Evolutionary conservation across 495 filamentous ascomycete genomes (phyloP), one percentile per base, ranked within the genome.

Genomic region (Penicillium bovifimosum): DNA sequence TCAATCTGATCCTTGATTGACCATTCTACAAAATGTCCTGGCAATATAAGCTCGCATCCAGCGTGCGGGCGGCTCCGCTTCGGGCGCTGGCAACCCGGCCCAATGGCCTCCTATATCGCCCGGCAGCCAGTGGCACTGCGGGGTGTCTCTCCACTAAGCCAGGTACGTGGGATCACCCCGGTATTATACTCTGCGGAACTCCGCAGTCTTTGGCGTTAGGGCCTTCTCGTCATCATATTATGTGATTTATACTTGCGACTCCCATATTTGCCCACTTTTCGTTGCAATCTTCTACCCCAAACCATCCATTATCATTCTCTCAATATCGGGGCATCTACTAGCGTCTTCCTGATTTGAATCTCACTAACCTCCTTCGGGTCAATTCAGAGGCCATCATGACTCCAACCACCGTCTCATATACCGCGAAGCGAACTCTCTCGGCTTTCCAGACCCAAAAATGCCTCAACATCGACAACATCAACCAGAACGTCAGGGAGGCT

Each of bases 391-490:
- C 64, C 52, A 60, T 53, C 48, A 72, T 71, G 63, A 63, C 68
- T 53, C 68, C 65, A 40, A 68, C 68, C 44, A 70, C 49, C 34
- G 53, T 69, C 24, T 18, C 65, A 29, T 58, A 55, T 50, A 46
- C 61, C 16, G 39, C 50, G 20, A 63, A 53, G 44, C 78, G 81
- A 43, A 79, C 65, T 52, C 82, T 89, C 79, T 81, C 86, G 45
- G 75, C 79, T 11, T 50, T 39, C 74, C 10, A 53, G 69, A 39
- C 74, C 73, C 56, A 76, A 77, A 61, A 63, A 53, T 81, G 86
- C 38, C 78, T 98, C 52, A 87, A 79, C 65, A 72, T 90, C 55
- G 76, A 87, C 70, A 96, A 96, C 75, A 95, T 97, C 77, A 97
- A 97, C 72, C 88, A 81, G 9, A 78, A 91, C 65, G 80, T 96